Base-by-base conservation (phyloP, 495 filamentous ascomycete genomes). In the Hypoxylon lenormandii region DNA sequence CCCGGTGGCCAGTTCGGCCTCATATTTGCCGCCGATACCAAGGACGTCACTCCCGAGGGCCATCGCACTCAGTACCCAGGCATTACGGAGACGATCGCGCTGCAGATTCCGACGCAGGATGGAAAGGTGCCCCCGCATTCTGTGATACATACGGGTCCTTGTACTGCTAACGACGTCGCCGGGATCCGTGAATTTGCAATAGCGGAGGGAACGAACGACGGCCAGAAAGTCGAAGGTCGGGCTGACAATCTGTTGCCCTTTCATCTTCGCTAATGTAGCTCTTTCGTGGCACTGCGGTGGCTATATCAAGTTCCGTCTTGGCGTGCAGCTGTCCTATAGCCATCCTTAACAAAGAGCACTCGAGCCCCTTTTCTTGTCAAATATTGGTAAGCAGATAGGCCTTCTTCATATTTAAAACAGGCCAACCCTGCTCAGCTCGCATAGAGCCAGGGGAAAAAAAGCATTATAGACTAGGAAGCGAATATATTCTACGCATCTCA, bases 51-150 rank as follows among this genome's bases (percentile, higher is more conserved):
- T 69, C 61, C 16, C 0, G 52, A 76, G 15, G 85, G 85, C 0
- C 85, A 87, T 77, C 69, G 69, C 7, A 85, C 84, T 0, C 64
- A 63, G 22, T 87, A 85, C 67, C 82, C 84, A 6, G 79, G 81
- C 16, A 45, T 74, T 18, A 73, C 81, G 36, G 70, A 68, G 28
- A 85, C 85, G 8, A 59, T 80, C 21, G 72, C 66, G 1, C 23
- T 85, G 26, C 66, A 78, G 70, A 73, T 87, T 36, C 85, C 84
- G 11, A 69, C 82, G 4, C 57, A 48, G 3, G 69, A 77, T 40
- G 71, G 62, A 15, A 61, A 72, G 26, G 65, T 86, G 5, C 83
- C 84, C 5, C 61, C 30, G 7, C 83, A 86, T 76, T 53, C 23
- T 8, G 77, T 85, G 21, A 55, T 85, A 22, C 59, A 70, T 16